These are phyloP conservation scores for Geotrichum ghanense DNA, from an alignment of 805 yeast species.

Conservation along the genomic window DNA sequence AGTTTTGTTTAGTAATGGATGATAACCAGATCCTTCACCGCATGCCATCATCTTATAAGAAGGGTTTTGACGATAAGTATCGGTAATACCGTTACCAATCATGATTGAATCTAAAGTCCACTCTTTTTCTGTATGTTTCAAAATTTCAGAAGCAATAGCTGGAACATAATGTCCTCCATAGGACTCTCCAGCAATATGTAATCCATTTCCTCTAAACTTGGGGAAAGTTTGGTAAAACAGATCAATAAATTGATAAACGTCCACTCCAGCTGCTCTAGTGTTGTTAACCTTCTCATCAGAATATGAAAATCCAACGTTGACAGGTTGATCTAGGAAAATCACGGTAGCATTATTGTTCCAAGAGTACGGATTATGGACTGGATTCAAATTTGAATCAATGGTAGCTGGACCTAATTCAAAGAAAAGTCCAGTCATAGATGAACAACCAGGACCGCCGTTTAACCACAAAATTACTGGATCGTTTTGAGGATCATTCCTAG, in stretches of 20 bases:
- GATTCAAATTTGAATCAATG: constrained; percentile 47
- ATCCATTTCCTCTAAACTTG: constrained; percentile 40
- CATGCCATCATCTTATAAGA: constrained; percentile 90
- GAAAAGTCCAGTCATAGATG: constrained; percentile 76
- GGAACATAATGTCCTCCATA: constrained; percentile 91
- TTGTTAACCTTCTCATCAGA: constrained; percentile 50
- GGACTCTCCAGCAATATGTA: constrained; percentile 86
- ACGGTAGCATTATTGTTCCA: constrained; percentile 84
- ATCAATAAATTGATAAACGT: constrained; percentile 68
- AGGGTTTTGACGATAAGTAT: constrained; percentile 68
- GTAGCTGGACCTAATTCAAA: constrained; percentile 80
- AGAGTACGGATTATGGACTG: constrained; percentile 59
- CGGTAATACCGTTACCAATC: constrained; percentile 89
- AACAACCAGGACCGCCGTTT: constrained; percentile 94
- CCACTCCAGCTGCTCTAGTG: constrained; percentile 76
- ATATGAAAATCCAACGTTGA: constrained; percentile 70
- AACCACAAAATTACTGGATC: constrained; percentile 84
- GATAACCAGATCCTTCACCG: constrained; percentile 71
- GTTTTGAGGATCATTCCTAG: constrained; percentile 74
- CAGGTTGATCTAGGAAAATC: constrained; percentile 82
- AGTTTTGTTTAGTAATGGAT: constrained; percentile 62
- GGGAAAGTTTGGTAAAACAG: constrained; percentile 69
- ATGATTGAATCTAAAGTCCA: constrained; percentile 65
- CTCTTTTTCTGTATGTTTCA: constrained; percentile 47
- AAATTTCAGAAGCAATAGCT: constrained; percentile 72